Base-by-base conservation (phyloP, 2,329 filamentous ascomycete species). In the Emmonsia crescens region DNA sequence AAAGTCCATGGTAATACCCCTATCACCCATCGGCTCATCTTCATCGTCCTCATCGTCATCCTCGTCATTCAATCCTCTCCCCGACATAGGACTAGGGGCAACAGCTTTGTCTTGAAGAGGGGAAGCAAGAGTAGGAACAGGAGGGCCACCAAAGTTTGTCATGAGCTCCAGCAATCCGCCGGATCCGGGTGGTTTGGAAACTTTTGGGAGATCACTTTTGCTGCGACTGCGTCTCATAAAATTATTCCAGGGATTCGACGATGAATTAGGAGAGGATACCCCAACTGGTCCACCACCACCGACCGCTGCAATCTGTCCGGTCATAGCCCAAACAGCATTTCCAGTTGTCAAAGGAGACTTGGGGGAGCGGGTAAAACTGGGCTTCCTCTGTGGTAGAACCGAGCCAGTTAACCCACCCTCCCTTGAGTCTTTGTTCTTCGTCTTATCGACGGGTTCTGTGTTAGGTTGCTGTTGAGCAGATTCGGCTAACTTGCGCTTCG, bases 1-100 rank as follows among this genome's bases (percentile, higher is more conserved):
- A 5, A 86, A 79, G 56, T 88, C 84, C 70, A 84, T 82, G 56
- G 81, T 83, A 64, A 87, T 74, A 6, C 85, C 84, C 36, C 79
- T 78, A 44, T 88, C 86, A 44, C 87, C 83, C 40, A 74, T 71
- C 5, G 71, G 65, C 2, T 81, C 81, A 14, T 82, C 80, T 1
- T 86, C 84, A 2, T 87, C 84, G 0, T 87, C 71, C 8, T 68
- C 68, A 19, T 69, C 67, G 4, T 69, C 65, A 56, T 77, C 74
- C 56, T 77, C 74, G 31, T 67, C 72, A 38, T 73, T 68, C 62
- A 72, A 61, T 62, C 74, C 73, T 66, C 63, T 72, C 56, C 33
- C 63, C 61, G 57, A 64, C 56, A 36, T 24, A 40, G 42, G 48
- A 60, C 61, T 52, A 63, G 67, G 19, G 63, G 63, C 27, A 9